Percentiles rank a stretch among this genome's conserved stretches.
These are phyloP conservation scores for Solanum pimpinellifolium DNA, from an alignment of 257 asterid genomes.

Conservation along the genomic window DNA sequence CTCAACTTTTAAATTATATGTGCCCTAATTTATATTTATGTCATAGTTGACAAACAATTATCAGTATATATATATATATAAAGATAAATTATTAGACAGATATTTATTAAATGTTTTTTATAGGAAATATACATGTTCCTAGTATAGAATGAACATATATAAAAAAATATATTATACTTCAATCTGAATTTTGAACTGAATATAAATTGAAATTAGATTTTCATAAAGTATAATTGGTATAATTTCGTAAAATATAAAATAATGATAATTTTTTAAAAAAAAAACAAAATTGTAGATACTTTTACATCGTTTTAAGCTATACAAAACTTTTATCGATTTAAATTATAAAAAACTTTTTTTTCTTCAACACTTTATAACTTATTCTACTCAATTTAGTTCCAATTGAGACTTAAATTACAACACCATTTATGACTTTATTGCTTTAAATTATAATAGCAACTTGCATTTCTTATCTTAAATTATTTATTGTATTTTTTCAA, in stretches of 20 bases:
- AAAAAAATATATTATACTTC: too few relatives aligned
- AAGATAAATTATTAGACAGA: not conserved
- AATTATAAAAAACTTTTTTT: too few relatives aligned
- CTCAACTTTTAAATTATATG: not conserved
- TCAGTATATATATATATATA: too few relatives aligned
- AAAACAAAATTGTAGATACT: too few relatives aligned
- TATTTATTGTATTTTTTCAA: not conserved
- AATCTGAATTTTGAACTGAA: not conserved
- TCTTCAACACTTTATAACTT: not conserved
- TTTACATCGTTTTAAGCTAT: not conserved
- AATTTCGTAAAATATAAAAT: too few relatives aligned
- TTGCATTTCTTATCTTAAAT: not conserved
- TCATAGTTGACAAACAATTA: not conserved
- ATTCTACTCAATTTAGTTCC: not conserved
- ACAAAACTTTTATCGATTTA: not conserved
- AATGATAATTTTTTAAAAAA: not conserved
- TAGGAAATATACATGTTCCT: not conserved
- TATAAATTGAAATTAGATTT: too few relatives aligned
- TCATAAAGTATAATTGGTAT: too few relatives aligned
- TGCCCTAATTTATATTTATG: not conserved
- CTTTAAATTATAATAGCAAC: not conserved
- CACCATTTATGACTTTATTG: not conserved
- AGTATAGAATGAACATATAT: not conserved
- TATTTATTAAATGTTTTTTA: too few relatives aligned
- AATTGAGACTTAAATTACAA: not conserved